A percentile compares a stretch with the other conserved stretches of the same genome.
These are phyloP conservation scores for Solanum aculeatissimum DNA, from an alignment of 305 asterid species.

Conservation along the genomic window DNA sequence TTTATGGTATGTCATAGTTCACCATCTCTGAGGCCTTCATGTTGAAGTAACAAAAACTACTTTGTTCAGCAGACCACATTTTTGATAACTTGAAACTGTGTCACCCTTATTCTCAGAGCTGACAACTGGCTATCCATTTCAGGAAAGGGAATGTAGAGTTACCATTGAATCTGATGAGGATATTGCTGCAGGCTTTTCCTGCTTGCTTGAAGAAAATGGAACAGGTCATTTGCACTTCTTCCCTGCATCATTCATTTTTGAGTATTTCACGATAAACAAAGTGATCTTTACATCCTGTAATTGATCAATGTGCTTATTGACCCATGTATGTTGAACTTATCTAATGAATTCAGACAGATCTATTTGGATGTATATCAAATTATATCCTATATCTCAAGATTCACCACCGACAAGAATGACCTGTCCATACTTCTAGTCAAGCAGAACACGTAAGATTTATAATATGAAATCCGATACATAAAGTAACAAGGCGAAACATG, in stretches of 20 bases:
- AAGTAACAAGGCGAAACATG: neutral
- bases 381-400: neutral
- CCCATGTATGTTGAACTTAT: neutral
- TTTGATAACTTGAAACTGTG: neutral
- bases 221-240: conserved; percentile 28
- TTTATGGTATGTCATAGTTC: neutral
- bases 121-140: conserved; percentile 7
- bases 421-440: neutral
- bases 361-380: neutral
- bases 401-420: neutral
- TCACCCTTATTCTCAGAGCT: conserved; percentile 1
- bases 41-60: neutral
- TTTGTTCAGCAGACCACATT: neutral
- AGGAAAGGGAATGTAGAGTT: conserved; percentile 24
- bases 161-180: conserved; percentile 65
- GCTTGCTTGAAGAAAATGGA: conserved; percentile 50
- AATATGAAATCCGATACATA: neutral
- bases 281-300: neutral
- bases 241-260: neutral
- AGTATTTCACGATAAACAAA: neutral
- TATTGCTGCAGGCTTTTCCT: conserved; percentile 41
- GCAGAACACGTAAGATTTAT: neutral
- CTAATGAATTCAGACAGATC: neutral
- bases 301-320: neutral
- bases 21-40: neutral